Evolutionary conservation across 768 basidiomycete species (phyloP).

Genomic region (Pleurotus salmoneostramineus): DNA sequence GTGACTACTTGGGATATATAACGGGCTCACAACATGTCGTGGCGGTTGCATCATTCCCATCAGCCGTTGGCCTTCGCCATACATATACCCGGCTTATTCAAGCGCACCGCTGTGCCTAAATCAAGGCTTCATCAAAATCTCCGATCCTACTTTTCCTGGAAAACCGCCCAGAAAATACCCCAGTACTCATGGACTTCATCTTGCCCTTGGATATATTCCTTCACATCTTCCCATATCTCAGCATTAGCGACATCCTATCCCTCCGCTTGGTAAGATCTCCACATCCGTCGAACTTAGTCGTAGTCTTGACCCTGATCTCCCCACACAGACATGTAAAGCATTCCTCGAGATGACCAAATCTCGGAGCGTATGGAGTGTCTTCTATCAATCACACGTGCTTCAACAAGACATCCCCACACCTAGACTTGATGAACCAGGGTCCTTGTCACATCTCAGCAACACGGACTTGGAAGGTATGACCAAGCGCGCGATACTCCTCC

Average conservation of each 20-base stretch:
- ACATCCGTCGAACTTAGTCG: neutral
- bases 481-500: slow-evolving; percentile 35
- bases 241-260: slow-evolving; percentile 34
- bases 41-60: neutral
- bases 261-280: slow-evolving; percentile 42
- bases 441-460: slow-evolving; percentile 32
- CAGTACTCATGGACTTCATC: slow-evolving; percentile 12
- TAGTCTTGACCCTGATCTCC: neutral
- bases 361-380: slow-evolving; percentile 45
- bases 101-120: no score
- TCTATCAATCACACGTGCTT: slow-evolving; percentile 38
- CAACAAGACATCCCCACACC: slow-evolving; percentile 45
- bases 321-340: slow-evolving; percentile 39
- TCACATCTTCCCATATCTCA: slow-evolving; percentile 36
- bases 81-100: no score
- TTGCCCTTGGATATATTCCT: slow-evolving; percentile 50
- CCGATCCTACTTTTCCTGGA: neutral
- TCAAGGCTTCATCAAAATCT: no score
- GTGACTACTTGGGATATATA: no score
- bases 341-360: slow-evolving; percentile 39
- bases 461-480: slow-evolving; percentile 40
- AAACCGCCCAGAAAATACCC: neutral
- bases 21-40: no score
- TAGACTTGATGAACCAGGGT: slow-evolving; percentile 19
- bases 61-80: neutral